phyloP scores from a whole-genome alignment of 257 asterid species.

The Buddleja alternifolia region DNA sequence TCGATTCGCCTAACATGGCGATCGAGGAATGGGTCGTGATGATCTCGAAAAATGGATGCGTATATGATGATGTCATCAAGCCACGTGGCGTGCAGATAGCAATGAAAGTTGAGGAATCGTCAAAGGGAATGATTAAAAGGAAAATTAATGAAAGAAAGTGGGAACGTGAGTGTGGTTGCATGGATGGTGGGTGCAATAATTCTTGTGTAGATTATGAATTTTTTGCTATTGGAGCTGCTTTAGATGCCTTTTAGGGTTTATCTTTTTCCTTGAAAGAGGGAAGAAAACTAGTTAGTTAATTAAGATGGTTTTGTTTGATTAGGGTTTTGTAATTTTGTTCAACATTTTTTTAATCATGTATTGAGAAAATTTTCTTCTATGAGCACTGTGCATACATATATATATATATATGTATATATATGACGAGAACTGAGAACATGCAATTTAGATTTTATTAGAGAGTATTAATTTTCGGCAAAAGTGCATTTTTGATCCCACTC shows the following conservation, averaged over 20 bases:
- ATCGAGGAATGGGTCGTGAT: constrained; percentile 56
- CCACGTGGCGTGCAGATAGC: constrained; percentile 54
- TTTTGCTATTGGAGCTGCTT: constrained; percentile 48
- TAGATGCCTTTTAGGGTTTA: constrained; percentile 32
- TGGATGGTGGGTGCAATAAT: constrained; percentile 41
- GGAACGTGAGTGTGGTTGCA: constrained; percentile 38
- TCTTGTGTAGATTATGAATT: constrained; percentile 47
- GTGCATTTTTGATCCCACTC: too few relatives aligned
- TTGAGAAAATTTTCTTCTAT: too few relatives aligned
- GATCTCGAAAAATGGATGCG: constrained; percentile 31
- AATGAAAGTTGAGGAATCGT: constrained; percentile 40
- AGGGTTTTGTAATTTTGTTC: background rate
- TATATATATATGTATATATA: too few relatives aligned
- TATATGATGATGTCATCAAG: constrained; percentile 43
- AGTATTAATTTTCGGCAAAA: too few relatives aligned
- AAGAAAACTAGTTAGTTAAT: background rate
- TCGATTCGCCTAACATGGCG: constrained; percentile 39
- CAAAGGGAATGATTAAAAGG: background rate
- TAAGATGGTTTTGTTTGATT: background rate
- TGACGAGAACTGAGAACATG: too few relatives aligned
- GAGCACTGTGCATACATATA: too few relatives aligned
- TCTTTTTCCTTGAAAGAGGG: background rate
- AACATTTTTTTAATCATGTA: too few relatives aligned
- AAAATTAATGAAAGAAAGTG: constrained; percentile 29
- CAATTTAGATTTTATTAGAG: too few relatives aligned